A percentile compares a stretch with the other conserved stretches of the same genome.
Evolutionary conservation across 2,329 filamentous ascomycete species (phyloP).

Genomic region (Teratosphaeria viscida): DNA sequence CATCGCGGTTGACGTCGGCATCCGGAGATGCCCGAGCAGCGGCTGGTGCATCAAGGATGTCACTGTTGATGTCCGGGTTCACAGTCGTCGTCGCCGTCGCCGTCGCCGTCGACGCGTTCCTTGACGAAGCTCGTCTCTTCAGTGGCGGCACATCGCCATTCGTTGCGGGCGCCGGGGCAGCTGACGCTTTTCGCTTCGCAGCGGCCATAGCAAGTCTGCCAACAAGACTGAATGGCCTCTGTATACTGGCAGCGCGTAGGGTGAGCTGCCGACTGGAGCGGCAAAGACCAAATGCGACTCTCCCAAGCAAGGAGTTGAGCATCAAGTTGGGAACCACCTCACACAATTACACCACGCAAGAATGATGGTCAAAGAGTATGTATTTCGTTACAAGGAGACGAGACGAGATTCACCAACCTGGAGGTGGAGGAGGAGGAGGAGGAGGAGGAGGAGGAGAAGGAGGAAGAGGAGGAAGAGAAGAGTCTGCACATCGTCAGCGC

Average conservation of each 20-base stretch:
- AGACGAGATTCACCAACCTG: neutral
- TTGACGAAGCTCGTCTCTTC: conserved; percentile 8
- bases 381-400: neutral
- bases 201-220: conserved; percentile 10
- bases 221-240: neutral
- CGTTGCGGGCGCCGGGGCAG: conserved; percentile 1
- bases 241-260: neutral
- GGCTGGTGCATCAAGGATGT: conserved; percentile 32
- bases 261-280: neutral
- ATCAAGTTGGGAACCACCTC: neutral
- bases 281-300: neutral
- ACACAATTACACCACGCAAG: too few relatives aligned
- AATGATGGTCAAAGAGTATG: neutral
- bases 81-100: conserved; percentile 8
- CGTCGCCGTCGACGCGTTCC: conserved; percentile 4
- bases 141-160: conserved; percentile 10
- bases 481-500: neutral
- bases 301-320: neutral
- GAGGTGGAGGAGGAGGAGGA: neutral
- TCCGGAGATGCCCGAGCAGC: conserved; percentile 36
- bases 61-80: conserved; percentile 26
- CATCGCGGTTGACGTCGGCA: conserved; percentile 23
- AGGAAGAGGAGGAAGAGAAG: neutral
- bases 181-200: conserved; percentile 16
- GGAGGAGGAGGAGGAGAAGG: neutral